Percentiles rank a stretch among this genome's conserved stretches.
phyloP scores from a whole-genome alignment of 495 filamentous ascomycete species.

The Penicillium cosmopolitanum region DNA sequence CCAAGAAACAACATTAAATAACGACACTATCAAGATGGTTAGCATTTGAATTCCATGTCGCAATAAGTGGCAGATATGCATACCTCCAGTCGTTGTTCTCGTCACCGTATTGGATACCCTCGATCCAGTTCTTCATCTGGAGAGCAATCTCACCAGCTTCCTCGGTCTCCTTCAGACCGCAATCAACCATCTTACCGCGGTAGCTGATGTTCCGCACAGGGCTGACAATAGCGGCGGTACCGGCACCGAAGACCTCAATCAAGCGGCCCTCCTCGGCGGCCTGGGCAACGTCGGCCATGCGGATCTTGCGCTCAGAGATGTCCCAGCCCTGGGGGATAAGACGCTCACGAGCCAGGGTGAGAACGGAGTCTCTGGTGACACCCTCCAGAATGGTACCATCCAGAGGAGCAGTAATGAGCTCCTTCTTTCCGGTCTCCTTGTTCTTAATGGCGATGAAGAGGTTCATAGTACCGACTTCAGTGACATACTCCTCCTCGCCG shows the following conservation, averaged over 20 bases:
- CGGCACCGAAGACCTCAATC: conserved; percentile 89
- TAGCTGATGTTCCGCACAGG: conserved; percentile 88
- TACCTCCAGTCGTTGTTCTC: conserved; percentile 85
- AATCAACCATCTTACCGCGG: conserved; percentile 75
- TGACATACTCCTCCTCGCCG: conserved; percentile 89
- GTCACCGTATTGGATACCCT: conserved; percentile 91
- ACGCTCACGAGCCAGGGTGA: conserved; percentile 80
- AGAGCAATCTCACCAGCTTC: conserved; percentile 85
- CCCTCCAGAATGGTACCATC: conserved; percentile 98
- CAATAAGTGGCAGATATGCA: conserved; percentile 14
- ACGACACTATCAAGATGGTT: conserved; percentile 30
- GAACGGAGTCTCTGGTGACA: conserved; percentile 86
- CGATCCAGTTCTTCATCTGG: conserved; percentile 94
- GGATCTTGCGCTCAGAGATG: conserved; percentile 84
- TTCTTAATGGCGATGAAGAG: conserved; percentile 82
- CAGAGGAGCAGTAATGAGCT: conserved; percentile 87
- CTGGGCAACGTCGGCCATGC: conserved; percentile 78
- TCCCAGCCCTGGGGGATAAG: conserved; percentile 85
- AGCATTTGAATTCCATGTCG: conserved; percentile 10
- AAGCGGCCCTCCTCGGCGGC: conserved; percentile 83
- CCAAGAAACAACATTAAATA: conserved; percentile 25
- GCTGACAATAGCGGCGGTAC: conserved; percentile 76
- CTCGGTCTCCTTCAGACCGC: conserved; percentile 73
- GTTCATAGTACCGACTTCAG: conserved; percentile 98
- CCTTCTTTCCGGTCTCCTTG: conserved; percentile 83